These are phyloP conservation scores for Irpex sp. DNA, from an alignment of 1,284 basidiomycete genomes.

Conservation along the genomic window DNA sequence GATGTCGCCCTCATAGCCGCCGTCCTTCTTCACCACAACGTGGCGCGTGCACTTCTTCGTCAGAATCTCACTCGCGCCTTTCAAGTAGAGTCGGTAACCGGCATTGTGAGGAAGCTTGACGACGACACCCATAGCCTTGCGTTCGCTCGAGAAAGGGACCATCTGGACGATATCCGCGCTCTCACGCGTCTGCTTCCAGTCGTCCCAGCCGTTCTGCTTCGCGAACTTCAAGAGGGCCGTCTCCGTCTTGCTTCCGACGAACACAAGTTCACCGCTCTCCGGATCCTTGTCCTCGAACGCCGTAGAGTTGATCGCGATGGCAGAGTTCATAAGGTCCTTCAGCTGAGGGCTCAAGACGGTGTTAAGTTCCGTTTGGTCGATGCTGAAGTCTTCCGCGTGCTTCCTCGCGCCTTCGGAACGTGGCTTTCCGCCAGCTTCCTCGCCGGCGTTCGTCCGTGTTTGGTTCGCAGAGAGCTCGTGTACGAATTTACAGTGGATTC, in stretches of 20 bases:
- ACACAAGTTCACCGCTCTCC: conserved; percentile 61
- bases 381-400: conserved; percentile 72
- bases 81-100: conserved; percentile 78
- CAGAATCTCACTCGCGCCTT: conserved; percentile 94
- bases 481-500: conserved; percentile 93
- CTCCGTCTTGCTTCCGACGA: conserved; percentile 97
- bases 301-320: conserved; percentile 92
- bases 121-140: conserved; percentile 96
- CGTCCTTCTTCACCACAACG: conserved; percentile 59
- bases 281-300: conserved; percentile 87
- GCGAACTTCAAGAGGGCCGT: conserved; percentile 89
- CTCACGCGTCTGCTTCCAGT: conserved; percentile 73
- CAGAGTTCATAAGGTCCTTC: conserved; percentile 74
- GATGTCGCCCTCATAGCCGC: conserved; percentile 36
- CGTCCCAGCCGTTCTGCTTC: conserved; percentile 81
- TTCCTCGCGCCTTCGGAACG: conserved; percentile 28
- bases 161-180: conserved; percentile 76
- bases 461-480: conserved; percentile 74
- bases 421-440: conserved; percentile 36
- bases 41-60: conserved; percentile 72
- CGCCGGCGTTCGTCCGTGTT: conserved; percentile 72
- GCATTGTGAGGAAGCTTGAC: conserved; percentile 48
- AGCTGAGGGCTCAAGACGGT: conserved; percentile 61
- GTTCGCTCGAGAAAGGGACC: conserved; percentile 93
- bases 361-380: conserved; percentile 77